These are phyloP conservation scores for Biscogniauxia sp. DNA, from an alignment of 2,329 filamentous ascomycete genomes.

Conservation along the genomic window DNA sequence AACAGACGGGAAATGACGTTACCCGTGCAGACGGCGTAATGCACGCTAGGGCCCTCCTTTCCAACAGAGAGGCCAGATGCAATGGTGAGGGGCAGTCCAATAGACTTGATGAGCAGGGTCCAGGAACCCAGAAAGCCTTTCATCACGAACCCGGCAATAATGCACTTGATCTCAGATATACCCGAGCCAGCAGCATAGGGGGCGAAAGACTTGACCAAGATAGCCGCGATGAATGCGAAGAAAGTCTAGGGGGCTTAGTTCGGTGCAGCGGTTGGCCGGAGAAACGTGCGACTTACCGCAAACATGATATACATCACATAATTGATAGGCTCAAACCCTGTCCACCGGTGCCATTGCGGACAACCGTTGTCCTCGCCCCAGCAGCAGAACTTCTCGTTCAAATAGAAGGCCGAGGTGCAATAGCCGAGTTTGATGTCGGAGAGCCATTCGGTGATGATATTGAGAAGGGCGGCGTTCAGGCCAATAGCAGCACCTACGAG, in stretches of 20 bases:
- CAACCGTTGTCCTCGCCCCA: slow-evolving; percentile 94
- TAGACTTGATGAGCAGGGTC: slow-evolving; percentile 91
- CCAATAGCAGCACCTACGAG: slow-evolving; percentile 91
- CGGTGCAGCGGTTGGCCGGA: background rate
- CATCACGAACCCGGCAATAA: slow-evolving; percentile 98
- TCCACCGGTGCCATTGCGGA: slow-evolving; percentile 87
- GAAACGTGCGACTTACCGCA: slow-evolving; percentile 53
- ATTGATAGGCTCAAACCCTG: slow-evolving; percentile 71
- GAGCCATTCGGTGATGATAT: slow-evolving; percentile 96
- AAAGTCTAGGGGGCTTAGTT: slow-evolving; percentile 50
- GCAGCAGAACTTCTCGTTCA: slow-evolving; percentile 97
- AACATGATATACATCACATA: slow-evolving; percentile 87
- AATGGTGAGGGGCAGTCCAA: slow-evolving; percentile 87
- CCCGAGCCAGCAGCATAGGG: slow-evolving; percentile 95
- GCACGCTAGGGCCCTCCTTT: slow-evolving; percentile 97
- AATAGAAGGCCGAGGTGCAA: slow-evolving; percentile 91
- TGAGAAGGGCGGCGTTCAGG: slow-evolving; percentile 86
- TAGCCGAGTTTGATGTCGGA: slow-evolving; percentile 95
- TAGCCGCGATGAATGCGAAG: slow-evolving; percentile 80
- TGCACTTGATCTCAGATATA: slow-evolving; percentile 98
- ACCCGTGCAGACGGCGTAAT: slow-evolving; percentile 95
- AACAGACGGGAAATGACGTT: slow-evolving; percentile 95
- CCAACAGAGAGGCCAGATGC: slow-evolving; percentile 91
- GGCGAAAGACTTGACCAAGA: slow-evolving; percentile 84
- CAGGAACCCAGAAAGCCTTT: slow-evolving; percentile 92